Evolutionary conservation across 2,329 filamentous ascomycete species (phyloP), one percentile per base, ranked within the genome.

Genomic region (Cryoendolithus antarcticus): DNA sequence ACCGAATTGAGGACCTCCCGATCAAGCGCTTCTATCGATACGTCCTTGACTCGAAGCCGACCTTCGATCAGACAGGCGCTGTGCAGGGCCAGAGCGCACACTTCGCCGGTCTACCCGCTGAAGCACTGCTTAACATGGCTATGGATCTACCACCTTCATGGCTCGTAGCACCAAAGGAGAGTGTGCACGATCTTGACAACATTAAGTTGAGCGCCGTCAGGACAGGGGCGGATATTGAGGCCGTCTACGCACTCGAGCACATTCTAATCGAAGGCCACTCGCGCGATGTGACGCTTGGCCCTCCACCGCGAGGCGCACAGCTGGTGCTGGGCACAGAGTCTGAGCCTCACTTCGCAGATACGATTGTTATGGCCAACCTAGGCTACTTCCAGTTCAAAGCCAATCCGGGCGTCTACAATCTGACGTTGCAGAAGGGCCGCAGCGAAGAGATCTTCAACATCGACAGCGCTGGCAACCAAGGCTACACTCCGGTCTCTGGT

Each of bases 331-430:
- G 79, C 6, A 96, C 89, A 0, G 82, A 88, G 49, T 75, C 75
- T 38, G 74, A 93, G 45, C 75, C 80, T 9, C 78, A 89, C 52
- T 77, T 86, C 46, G 84, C 84, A 2, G 93, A 96, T 59, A 98
- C 91, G 1, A 91, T 96, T 52, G 79, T 98, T 62, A 98, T 98
- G 91, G 83, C 89, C 37, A 98, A 98, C 53, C 65, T 98, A 9
- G 91, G 93, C 9, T 98, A 94, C 63, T 96, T 98, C 66, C 91
- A 98, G 54, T 98, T 98, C 72, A 98, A 98, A 61, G 86, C 89
- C 2, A 96, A 95, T 51, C 91, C 91, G 0, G 91, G 91, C 8
- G 77, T 86, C 56, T 98, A 91, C 71, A 85, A 82, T 48, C 88
- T 98, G 44, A 74, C 76, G 33, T 70, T 98, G n/a, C 86, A 94